Percentiles rank a stretch among this genome's conserved stretches.
phyloP scores from a whole-genome alignment of 2,329 filamentous ascomycete genomes.

The Exophiala sp. region DNA sequence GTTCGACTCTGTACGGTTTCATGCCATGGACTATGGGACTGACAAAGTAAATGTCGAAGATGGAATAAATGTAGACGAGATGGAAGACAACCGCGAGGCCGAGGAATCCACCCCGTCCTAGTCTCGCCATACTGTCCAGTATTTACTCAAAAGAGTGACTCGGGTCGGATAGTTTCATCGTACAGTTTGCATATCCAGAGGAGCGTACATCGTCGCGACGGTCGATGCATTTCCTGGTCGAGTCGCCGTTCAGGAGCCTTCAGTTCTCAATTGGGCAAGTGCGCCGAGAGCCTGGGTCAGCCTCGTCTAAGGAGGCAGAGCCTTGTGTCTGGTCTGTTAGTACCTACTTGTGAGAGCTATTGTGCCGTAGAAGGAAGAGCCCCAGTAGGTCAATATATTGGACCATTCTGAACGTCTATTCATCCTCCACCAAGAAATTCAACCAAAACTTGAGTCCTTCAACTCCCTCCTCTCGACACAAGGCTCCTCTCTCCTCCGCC shows the following conservation, averaged over 20 bases:
- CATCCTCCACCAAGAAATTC: conserved; percentile 50
- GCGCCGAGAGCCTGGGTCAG: conserved; percentile 11
- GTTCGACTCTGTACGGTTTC: conserved; percentile 67
- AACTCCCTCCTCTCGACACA: conserved; percentile 87
- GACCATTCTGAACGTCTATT: background rate
- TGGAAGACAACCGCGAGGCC: conserved; percentile 88
- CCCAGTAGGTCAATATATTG: too few species aligned
- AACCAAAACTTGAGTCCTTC: conserved; percentile 92
- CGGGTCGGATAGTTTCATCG: conserved; percentile 21
- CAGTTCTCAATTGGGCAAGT: conserved; percentile 13
- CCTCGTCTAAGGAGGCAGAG: background rate
- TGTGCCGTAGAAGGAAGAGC: too few species aligned
- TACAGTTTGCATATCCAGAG: background rate
- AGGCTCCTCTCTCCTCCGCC: conserved; percentile 81
- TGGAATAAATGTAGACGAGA: conserved; percentile 85
- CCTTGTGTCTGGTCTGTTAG: background rate
- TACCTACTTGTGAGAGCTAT: too few species aligned
- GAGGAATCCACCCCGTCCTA: conserved; percentile 73
- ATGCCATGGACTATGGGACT: conserved; percentile 96
- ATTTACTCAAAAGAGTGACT: conserved; percentile 25
- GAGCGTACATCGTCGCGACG: background rate
- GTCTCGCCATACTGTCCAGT: conserved; percentile 42
- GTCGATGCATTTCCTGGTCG: background rate
- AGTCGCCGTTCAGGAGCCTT: background rate
- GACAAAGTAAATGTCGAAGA: conserved; percentile 98